Base-by-base conservation (phyloP, 768 basidiomycete species). In the Podaxis sp. region DNA sequence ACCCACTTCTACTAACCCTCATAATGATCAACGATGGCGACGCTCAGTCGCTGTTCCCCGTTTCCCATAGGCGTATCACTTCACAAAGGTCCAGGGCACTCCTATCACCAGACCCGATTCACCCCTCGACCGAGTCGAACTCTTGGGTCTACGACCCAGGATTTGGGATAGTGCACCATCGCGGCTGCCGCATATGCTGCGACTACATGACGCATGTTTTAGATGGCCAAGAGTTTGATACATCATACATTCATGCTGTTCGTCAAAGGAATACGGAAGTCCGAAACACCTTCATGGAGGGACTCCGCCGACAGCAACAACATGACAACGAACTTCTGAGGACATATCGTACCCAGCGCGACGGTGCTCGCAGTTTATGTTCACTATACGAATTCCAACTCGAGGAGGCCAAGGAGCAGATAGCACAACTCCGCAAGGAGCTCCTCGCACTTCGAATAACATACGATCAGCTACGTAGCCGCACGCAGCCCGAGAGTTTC, bases 381-480 rank as follows among this genome's bases (percentile, higher is more conserved):
- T 28, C 60, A 4, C 58, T 56, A 5, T 59, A 66, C 38, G 62
- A 65, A 30, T 60, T 58, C 1, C 64, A 67, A 38, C 59, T 72
- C 7, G 57, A 62, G 13, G 33, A 62, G 13, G 58, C 67, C 6
- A 50, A 66, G 13, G 53, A 66, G 41, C 69, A 73, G 49, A 59
- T 75, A 7, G 5, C 26, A 13, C 59, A 60, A 17, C 52, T 72
- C 26, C 60, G 67, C 40, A 69, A 76, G 40, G 62, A 69, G 11
- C 60, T 74, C 5, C 30, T 68, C 4, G 69, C 68, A 8, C 58
- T 74, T 24, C 67, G 68, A 51, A 49, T 67, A 15, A 65, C 69
- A 0, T 68, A 67, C 40, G 67, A 69, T 26, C 66, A 69, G 7
- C 15, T 69, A n/a, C 15, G 40, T 20, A 36, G 11, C 40, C 38